phyloP scores from a whole-genome alignment of 139 green algal genomes.

The Closterium sp. region DNA sequence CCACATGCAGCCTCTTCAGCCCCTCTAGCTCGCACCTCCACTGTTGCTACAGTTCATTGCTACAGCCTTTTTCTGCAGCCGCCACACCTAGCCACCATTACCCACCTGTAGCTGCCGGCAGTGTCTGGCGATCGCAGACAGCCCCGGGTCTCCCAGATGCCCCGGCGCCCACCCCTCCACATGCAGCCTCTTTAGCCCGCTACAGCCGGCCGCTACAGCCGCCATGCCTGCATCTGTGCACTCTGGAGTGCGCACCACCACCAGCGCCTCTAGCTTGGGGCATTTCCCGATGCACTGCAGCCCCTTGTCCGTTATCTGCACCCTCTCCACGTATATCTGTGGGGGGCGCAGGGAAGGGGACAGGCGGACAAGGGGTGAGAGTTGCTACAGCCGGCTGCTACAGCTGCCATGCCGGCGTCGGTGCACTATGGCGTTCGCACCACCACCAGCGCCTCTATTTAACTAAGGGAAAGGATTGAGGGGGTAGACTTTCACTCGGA shows the following conservation, averaged over 20 bases:
- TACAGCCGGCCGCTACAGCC: slow-evolving; percentile 17
- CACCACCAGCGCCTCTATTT: slow-evolving; percentile 12
- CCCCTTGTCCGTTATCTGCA: not conserved
- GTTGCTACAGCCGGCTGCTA: too few species aligned
- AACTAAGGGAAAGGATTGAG: too few species aligned
- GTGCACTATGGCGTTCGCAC: slow-evolving; percentile 16
- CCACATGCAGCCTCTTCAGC: slow-evolving; percentile 23
- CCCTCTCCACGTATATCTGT: not conserved
- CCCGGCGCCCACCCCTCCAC: slow-evolving; percentile 30
- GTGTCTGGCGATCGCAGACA: slow-evolving; percentile 1
- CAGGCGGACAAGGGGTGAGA: not conserved
- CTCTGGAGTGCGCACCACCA: slow-evolving; percentile 21
- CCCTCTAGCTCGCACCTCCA: too few species aligned
- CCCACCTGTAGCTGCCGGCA: slow-evolving; percentile 35
- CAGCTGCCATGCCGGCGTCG: slow-evolving; percentile 20
- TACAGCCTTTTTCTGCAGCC: too few species aligned
- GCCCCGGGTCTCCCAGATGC: slow-evolving; percentile 14
- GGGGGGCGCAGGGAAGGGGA: too few species aligned
- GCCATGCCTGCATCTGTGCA: slow-evolving; percentile 34
- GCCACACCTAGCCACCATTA: not conserved
- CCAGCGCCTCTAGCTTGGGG: slow-evolving; percentile 26
- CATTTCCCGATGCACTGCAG: slow-evolving; percentile 6
- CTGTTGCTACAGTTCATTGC: not conserved
- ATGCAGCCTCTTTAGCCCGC: slow-evolving; percentile 12
- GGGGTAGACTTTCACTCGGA: too few species aligned